A percentile compares a stretch with the other conserved stretches of the same genome.
Evolutionary conservation across 441 rosid species (phyloP).

Genomic region (Isatis lusitanica): DNA sequence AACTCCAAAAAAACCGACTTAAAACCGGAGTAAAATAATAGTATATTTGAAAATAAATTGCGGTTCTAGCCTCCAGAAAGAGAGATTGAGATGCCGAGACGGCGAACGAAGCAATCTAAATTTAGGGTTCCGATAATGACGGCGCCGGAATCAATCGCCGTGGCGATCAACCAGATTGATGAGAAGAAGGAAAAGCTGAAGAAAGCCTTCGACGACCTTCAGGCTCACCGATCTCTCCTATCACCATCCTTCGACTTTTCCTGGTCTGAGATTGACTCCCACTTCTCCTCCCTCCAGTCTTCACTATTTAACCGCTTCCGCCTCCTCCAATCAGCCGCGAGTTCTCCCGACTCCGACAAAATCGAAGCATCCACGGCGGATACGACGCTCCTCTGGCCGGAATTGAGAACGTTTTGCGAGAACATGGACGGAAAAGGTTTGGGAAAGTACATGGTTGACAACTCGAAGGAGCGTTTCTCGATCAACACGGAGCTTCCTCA

Average conservation of each 20-base stretch:
- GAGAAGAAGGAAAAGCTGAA: constrained; percentile 51
- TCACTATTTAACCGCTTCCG: constrained; percentile 46
- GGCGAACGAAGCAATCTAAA: neutral
- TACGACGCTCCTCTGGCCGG: constrained; percentile 36
- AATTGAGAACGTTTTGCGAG: constrained; percentile 52
- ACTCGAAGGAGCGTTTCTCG: constrained; percentile 37
- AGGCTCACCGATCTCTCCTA: constrained; percentile 46
- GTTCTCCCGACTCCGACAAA: neutral
- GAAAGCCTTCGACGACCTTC: constrained; percentile 66
- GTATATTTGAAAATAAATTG: neutral
- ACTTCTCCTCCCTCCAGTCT: constrained; percentile 52
- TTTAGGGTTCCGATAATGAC: constrained; percentile 27
- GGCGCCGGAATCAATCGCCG: constrained; percentile 44
- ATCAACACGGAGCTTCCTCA: constrained; percentile 45
- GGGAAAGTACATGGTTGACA: constrained; percentile 44
- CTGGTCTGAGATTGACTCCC: constrained; percentile 68
- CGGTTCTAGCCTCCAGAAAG: neutral
- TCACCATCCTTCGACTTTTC: constrained; percentile 49
- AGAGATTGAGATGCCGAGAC: neutral
- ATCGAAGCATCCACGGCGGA: neutral
- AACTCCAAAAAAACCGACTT: no score
- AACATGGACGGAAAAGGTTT: constrained; percentile 67
- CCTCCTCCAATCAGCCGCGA: constrained; percentile 42
- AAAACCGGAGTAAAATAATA: neutral
- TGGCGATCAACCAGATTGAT: constrained; percentile 54